Conservation (phyloP, 208 protist species). For the Kentomonas sorsogonicus region DNA sequence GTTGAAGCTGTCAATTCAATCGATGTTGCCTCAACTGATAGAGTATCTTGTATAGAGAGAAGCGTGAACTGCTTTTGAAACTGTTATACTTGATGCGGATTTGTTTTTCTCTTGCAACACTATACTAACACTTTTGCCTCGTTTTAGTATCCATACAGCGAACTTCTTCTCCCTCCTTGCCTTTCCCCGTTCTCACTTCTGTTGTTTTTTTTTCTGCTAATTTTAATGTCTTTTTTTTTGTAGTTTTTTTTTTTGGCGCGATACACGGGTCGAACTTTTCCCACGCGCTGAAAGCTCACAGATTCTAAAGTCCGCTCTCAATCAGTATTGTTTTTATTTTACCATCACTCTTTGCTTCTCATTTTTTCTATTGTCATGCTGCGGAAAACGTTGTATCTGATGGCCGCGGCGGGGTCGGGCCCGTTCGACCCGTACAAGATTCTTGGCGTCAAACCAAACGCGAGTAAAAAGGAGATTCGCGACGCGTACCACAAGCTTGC, state of each 20-base stretch:
- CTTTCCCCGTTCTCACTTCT: slow-evolving; percentile 3
- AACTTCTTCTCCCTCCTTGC: background rate
- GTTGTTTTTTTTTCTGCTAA: slow-evolving; percentile 6
- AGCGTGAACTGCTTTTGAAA: too few species aligned
- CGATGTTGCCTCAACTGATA: too few species aligned
- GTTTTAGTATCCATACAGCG: background rate
- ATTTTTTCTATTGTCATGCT: slow-evolving; percentile 23
- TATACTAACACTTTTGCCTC: too few species aligned
- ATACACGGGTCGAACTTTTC: too few species aligned
- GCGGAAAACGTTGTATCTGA: slow-evolving; percentile 17
- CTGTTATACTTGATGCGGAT: too few species aligned
- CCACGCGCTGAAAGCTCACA: background rate
- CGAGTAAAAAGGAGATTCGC: slow-evolving; percentile 67
- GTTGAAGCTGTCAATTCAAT: too few species aligned
- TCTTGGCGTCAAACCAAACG: slow-evolving; percentile 46
- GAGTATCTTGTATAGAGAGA: too few species aligned
- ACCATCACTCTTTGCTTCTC: background rate
- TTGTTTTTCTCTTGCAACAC: too few species aligned
- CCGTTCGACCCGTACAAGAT: slow-evolving; percentile 85
- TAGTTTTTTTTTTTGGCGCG: slow-evolving; percentile 4
- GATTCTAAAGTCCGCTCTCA: background rate
- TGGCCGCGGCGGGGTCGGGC: slow-evolving; percentile 35
- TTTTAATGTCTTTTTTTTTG: slow-evolving; percentile 2
- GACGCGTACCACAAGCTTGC: slow-evolving; percentile 62
- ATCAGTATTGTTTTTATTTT: background rate